Conservation (phyloP, 805 yeast species). For the Ogataea ganodermae region DNA sequence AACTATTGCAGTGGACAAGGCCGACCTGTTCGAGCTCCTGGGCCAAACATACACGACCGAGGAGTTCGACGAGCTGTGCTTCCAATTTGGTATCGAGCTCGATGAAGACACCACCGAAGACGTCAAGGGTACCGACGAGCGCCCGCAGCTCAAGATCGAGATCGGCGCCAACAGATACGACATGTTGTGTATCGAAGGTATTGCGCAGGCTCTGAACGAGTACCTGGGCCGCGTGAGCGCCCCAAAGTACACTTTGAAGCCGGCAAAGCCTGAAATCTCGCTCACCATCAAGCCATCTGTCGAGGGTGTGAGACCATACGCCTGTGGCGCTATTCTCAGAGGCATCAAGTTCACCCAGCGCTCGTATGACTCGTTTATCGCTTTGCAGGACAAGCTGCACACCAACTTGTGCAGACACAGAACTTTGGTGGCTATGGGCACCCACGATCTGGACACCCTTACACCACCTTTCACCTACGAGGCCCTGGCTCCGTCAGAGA, state of each 20-base stretch:
- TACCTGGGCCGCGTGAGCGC: constrained; percentile 69
- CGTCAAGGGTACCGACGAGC: constrained; percentile 68
- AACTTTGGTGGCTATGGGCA: constrained; percentile 96
- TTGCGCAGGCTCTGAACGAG: constrained; percentile 91
- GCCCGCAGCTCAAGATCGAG: constrained; percentile 97
- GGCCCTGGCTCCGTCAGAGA: constrained; percentile 76
- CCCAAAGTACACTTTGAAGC: constrained; percentile 67
- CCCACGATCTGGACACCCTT: constrained; percentile 87
- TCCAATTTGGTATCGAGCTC: constrained; percentile 95
- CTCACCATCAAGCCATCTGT: constrained; percentile 79
- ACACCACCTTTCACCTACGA: constrained; percentile 79
- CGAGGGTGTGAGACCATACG: constrained; percentile 79
- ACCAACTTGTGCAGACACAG: constrained; percentile 95
- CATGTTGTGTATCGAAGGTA: constrained; percentile 97
- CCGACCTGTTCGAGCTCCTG: constrained; percentile 80
- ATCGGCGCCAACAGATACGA: constrained; percentile 98
- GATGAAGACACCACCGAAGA: constrained; percentile 95
- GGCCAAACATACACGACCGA: constrained; percentile 73
- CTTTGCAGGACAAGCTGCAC: constrained; percentile 94
- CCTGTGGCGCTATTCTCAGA: constrained; percentile 92
- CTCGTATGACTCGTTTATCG: constrained; percentile 90
- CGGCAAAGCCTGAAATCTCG: constrained; percentile 59
- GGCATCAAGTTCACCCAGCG: constrained; percentile 79
- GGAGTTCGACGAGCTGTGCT: constrained; percentile 96
- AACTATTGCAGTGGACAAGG: constrained; percentile 93